Evolutionary conservation across 2,329 filamentous ascomycete genomes (phyloP).

Genomic region (Colletotrichum sp.): DNA sequence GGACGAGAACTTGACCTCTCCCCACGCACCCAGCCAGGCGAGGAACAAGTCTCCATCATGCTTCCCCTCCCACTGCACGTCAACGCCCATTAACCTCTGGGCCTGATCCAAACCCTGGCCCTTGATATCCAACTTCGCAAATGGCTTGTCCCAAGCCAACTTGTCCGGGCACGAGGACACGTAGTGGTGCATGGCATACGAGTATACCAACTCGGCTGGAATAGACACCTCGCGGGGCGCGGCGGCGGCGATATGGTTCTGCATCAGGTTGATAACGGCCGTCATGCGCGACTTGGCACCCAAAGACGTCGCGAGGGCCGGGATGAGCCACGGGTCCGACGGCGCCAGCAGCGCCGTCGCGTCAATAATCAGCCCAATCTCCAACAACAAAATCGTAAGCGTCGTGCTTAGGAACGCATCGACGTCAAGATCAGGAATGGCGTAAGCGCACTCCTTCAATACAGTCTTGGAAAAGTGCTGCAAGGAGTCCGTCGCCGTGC

Average conservation of each 20-base stretch:
- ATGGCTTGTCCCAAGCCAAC: background rate
- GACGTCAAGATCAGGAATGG: conserved; percentile 21
- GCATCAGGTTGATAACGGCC: conserved; percentile 44
- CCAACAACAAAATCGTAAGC: conserved; percentile 29
- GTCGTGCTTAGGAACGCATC: conserved; percentile 31
- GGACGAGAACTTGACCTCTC: conserved; percentile 32
- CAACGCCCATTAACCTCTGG: background rate
- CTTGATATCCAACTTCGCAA: background rate
- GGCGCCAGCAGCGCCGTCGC: conserved; percentile 27
- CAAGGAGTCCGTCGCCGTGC: conserved; percentile 36
- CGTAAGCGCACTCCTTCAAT: conserved; percentile 30
- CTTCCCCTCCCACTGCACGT: conserved; percentile 21
- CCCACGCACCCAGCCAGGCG: conserved; percentile 43
- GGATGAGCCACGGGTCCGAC: conserved; percentile 37
- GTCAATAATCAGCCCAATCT: conserved; percentile 36
- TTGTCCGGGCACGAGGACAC: conserved; percentile 27
- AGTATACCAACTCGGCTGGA: conserved; percentile 34
- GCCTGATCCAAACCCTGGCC: background rate
- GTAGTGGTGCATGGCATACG: conserved; percentile 33
- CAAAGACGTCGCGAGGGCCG: conserved; percentile 33
- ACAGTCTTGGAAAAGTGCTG: conserved; percentile 34
- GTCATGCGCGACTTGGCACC: conserved; percentile 38
- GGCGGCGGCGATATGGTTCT: conserved; percentile 34
- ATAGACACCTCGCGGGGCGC: conserved; percentile 37
- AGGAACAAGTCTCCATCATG: conserved; percentile 30